Evolutionary conservation across 129 eudicot genomes (phyloP), one percentile per base, ranked within the genome.

Genomic region (Helianthus annuus): DNA sequence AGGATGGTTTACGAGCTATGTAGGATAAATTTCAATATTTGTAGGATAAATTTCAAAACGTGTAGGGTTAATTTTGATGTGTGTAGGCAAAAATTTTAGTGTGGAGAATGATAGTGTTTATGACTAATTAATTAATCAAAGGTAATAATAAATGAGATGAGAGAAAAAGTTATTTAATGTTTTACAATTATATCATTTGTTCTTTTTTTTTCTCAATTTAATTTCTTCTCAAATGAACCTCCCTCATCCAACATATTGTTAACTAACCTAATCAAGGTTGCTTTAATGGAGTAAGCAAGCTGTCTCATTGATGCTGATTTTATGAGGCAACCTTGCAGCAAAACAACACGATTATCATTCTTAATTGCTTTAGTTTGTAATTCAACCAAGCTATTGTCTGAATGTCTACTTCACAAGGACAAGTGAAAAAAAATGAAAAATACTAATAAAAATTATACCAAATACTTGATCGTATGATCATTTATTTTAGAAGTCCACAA

Each of bases 251-350:
- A 0, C 22, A 19, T 19, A 64, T 49, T 4, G 46, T 51, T 52
- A 44, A 72, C 60, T 48, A 19, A 90, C 98, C 98, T 87, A 48
- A 93, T 76, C 66, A 93, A 38, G 82, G 85, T 87, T 70, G 96
- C 64, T 74, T 84, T 92, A 54, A 87, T 74, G 49, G 88, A 78
- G 27, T 76, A 84, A 82, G 72, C 77, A 74, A 86, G 58, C 42
- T 76, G 75, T 85, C 89, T 19, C 34, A 73, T 48, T 53, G 98
- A 87, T 70, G 88, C 82, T 16, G 97, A 76, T 76, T 89, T 89
- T 78, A 90, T 29, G 63, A 89, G 90, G 55, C 98, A 96, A 45
- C 98, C 97, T 85, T 93, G 97, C 73, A 93, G 72, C 70, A 93
- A 80, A 46, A 83, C 89, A 80, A 83, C 90, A 6, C 89, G 80